A percentile compares a stretch with the other conserved stretches of the same genome.
phyloP scores from a whole-genome alignment of 495 filamentous ascomycete genomes.

The Ascodesmis nigricans region DNA sequence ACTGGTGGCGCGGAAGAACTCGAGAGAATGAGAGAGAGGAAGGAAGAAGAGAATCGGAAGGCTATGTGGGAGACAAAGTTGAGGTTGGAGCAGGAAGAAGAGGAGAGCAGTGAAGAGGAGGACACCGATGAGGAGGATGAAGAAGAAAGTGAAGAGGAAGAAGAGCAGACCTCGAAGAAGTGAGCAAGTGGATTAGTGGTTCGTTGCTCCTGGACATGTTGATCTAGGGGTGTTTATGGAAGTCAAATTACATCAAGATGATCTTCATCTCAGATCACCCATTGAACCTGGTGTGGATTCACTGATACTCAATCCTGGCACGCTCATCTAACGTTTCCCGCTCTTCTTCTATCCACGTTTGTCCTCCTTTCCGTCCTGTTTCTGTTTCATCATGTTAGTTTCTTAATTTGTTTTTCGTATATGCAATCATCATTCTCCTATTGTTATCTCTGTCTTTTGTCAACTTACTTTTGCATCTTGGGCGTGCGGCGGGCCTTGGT shows the following conservation, averaged over 20 bases:
- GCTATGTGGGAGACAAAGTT: constrained; percentile 64
- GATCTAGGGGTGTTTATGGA: not conserved
- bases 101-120: constrained; percentile 9
- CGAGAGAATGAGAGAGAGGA: constrained; percentile 59
- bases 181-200: not conserved
- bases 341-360: too few species aligned
- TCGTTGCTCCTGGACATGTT: not conserved
- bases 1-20: constrained; percentile 84
- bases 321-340: too few species aligned
- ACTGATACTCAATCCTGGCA: too few species aligned
- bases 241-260: too few species aligned
- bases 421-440: too few species aligned
- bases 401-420: too few species aligned
- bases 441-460: too few species aligned
- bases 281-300: too few species aligned
- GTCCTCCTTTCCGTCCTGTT: too few species aligned
- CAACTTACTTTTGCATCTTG: not conserved
- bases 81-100: constrained; percentile 19
- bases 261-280: too few species aligned
- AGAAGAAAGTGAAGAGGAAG: constrained; percentile 12
- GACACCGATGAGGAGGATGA: constrained; percentile 11
- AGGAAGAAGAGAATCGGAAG: constrained; percentile 67
- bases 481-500: not conserved
- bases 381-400: too few species aligned
- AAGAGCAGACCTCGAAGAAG: not conserved